Base-by-base conservation (phyloP, 2,329 filamentous ascomycete genomes). In the Nemania diffusa region DNA sequence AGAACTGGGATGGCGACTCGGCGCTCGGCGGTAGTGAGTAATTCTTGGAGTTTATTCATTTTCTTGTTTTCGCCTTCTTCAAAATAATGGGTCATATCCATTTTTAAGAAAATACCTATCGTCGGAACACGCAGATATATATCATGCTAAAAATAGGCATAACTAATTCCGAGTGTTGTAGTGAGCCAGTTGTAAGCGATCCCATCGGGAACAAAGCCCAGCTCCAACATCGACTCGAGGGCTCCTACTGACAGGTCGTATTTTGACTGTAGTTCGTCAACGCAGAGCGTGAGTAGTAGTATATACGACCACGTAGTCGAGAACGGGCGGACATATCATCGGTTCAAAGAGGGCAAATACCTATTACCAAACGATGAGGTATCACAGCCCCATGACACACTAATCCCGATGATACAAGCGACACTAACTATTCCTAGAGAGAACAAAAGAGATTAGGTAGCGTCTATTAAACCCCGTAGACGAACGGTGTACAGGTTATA, bases 291-390 rank as follows among this genome's bases (percentile, higher is more conserved):
- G 26, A 62, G 56, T 8, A 68, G 66, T 29, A 73, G 69, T 57
- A 71, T 73, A 57, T 73, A 73, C 64, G 61, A 73, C 61, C 68
- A 72, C 24, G 59, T 73, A 15, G 56, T 68, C 7, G 73, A 75
- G 50, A 75, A 75, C 29, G 73, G 73, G 37, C 62, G 72, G 29
- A 75, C 72, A 7, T 75, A 74, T 50, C 73, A 75, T 57, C 67
- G 71, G 11, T 74, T 72, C 56, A 74, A 74, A 40, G 72, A 72
- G 53, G 73, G 73, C 9, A 74, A 75, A 64, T 75, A 74, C 46
- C 65, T 73, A 20, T 66, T 75, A 29, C 73, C 73, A 7, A 75
- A 75, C 44, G 73, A 75, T 7, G 71, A 73, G 64, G 73, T 73
- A 64, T 24, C 8, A 22, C 20, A 50, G 58, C 6, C 44, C 46